Evolutionary conservation across 139 green algal species (phyloP), one percentile per base, ranked within the genome.

Genomic region (Micractinium conductrix): DNA sequence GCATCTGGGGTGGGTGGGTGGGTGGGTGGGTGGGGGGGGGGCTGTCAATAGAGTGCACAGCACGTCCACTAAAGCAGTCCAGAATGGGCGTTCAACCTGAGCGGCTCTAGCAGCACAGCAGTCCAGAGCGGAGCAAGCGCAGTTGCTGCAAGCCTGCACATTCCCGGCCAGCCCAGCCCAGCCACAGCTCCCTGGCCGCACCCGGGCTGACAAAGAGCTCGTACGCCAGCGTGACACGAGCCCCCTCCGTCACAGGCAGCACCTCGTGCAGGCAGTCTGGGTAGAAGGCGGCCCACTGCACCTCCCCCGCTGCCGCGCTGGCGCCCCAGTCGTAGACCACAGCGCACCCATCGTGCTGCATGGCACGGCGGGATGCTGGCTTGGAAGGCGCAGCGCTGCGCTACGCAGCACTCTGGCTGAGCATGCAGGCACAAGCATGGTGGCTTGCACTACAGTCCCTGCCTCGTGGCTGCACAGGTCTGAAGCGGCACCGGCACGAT

Each of bases 261-360:
- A 74, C 68, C 68, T 74, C 68, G 38, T 74, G 68, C 35, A n/a
- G 22, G 38, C 38, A 48, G 38, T 74, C 68, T 12, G 38, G 38
- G 68, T 37, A 74, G 40, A 74, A 74, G 2, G 68, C 68, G 38
- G 68, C 68, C 68, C 68, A 74, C 67, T 73, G 67, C 33, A 45
- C 38, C 37, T 74, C 68, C 5, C 68, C 38, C 21, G 38, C 68
- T 33, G 12, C 38, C 17, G 68, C 68, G 19, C 38, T 38, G 26
- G 17, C 38, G 68, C 68, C 68, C 68, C 40, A 50, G 19, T 33
- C 38, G 38, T 53, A 74, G 17, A 33, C 17, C 19, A 50, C 68
- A 3, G 17, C 21, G 38, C 12, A 16, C 68, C 38, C 19, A 38
- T 38, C 21, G 68, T 74, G 68, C 63, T 43, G 33, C 12, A 10